Conservation (phyloP, 345 rosid species). For the Hevea brasiliensis region DNA sequence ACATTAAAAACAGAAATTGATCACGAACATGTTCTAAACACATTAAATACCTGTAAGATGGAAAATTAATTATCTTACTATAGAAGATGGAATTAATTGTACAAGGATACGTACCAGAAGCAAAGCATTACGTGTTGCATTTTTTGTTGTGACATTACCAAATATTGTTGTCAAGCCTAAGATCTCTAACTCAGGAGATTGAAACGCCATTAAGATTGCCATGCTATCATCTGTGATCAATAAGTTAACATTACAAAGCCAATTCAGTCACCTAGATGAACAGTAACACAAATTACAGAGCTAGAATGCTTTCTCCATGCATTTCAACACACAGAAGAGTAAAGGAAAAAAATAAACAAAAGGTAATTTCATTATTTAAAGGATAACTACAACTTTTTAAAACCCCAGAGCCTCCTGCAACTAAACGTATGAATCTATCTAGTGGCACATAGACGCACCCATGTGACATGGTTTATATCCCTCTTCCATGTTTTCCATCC, state of each 20-base stretch:
- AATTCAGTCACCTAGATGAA: not conserved
- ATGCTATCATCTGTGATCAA: conserved; percentile 74
- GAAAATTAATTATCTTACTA: not conserved
- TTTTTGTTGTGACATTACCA: conserved; percentile 73
- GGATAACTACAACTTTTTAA: not conserved
- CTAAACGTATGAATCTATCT: not conserved
- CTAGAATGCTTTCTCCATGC: not conserved
- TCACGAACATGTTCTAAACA: conserved; percentile 41
- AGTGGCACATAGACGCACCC: too few relatives aligned
- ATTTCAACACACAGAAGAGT: not conserved
- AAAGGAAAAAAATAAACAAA: not conserved
- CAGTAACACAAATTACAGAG: not conserved
- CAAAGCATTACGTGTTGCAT: conserved; percentile 84
- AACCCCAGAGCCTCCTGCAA: not conserved
- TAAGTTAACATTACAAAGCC: not conserved
- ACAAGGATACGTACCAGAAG: conserved; percentile 55
- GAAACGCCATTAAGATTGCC: conserved; percentile 95
- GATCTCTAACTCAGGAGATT: conserved; percentile 67
- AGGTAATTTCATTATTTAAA: not conserved
- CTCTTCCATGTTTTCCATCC: not conserved
- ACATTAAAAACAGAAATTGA: conserved; percentile 46
- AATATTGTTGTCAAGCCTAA: conserved; percentile 85
- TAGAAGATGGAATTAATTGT: not conserved
- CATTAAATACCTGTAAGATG: too few relatives aligned
- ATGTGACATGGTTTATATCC: too few relatives aligned